Conservation (phyloP, 768 basidiomycete species). For the Pseudohyphozyma bogoriensis region DNA sequence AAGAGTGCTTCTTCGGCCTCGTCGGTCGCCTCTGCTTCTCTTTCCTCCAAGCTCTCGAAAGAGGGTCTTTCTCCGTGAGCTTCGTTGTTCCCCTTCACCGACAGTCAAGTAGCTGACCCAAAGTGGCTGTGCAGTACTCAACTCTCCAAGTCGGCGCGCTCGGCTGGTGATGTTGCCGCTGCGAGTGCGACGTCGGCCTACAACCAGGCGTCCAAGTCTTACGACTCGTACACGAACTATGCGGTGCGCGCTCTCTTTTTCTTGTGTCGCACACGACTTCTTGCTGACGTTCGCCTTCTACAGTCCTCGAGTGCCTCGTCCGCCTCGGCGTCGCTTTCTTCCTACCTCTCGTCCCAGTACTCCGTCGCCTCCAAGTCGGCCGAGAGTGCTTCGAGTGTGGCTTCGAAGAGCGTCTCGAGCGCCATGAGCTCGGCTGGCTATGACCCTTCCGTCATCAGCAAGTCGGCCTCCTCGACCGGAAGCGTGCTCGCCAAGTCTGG, state of each 20-base stretch:
- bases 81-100: neutral
- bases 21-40: slow-evolving; percentile 28
- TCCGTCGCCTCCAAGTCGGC: slow-evolving; percentile 21
- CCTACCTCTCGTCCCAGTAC: slow-evolving; percentile 8
- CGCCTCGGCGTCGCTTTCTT: neutral
- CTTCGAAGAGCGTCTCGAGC: neutral
- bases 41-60: neutral
- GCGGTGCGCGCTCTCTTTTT: slow-evolving; percentile 4
- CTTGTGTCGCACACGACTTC: neutral
- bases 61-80: neutral
- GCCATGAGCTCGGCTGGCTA: slow-evolving; percentile 17
- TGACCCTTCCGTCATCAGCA: slow-evolving; percentile 18
- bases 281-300: no score
- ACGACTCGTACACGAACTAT: slow-evolving; percentile 3
- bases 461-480: slow-evolving; percentile 26
- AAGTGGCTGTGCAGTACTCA: neutral
- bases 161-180: slow-evolving; percentile 27
- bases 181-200: slow-evolving; percentile 33
- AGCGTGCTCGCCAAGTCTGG: slow-evolving; percentile 15
- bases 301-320: neutral
- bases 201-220: slow-evolving; percentile 1
- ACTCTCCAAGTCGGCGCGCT: slow-evolving; percentile 23
- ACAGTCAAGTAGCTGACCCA: neutral
- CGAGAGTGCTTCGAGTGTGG: neutral
- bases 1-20: slow-evolving; percentile 20